Evolutionary conservation across 2,329 filamentous ascomycete species (phyloP).

Genomic region (Dendrostoma leiphaemia): DNA sequence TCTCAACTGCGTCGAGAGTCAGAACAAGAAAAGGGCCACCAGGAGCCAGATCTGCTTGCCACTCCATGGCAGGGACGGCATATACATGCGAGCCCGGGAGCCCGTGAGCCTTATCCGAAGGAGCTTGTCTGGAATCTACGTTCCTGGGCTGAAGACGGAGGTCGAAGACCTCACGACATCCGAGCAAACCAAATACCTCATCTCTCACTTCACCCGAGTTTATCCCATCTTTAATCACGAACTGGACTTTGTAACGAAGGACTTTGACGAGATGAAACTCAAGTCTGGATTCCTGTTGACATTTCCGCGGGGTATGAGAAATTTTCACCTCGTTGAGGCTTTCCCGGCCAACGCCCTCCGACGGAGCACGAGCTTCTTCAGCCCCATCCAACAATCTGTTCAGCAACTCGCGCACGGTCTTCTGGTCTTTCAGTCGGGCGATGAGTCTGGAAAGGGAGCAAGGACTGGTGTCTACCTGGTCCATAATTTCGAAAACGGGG

Average conservation of each 20-base stretch:
- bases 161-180: conserved; percentile 18
- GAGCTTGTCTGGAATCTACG: conserved; percentile 1
- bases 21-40: conserved; percentile 41
- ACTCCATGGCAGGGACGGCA: conserved; percentile 28
- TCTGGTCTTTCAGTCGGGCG: conserved; percentile 10
- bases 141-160: background rate
- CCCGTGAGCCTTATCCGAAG: conserved; percentile 20
- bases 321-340: conserved; percentile 11
- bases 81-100: conserved; percentile 20
- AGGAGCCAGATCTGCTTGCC: conserved; percentile 46
- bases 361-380: conserved; percentile 20
- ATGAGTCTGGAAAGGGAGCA: background rate
- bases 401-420: conserved; percentile 10
- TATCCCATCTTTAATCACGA: conserved; percentile 21
- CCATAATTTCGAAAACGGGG: background rate
- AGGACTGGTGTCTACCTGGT: conserved; percentile 13
- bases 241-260: conserved; percentile 19
- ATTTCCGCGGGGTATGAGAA: conserved; percentile 20
- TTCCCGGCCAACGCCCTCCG: conserved; percentile 11
- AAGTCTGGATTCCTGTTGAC: conserved; percentile 21
- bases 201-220: conserved; percentile 21
- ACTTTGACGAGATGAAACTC: conserved; percentile 8
- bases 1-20: conserved; percentile 43
- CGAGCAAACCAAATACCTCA: conserved; percentile 16
- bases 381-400: background rate